phyloP scores from a whole-genome alignment of 306 rosid species.

The Cucurbita argyrosperma region DNA sequence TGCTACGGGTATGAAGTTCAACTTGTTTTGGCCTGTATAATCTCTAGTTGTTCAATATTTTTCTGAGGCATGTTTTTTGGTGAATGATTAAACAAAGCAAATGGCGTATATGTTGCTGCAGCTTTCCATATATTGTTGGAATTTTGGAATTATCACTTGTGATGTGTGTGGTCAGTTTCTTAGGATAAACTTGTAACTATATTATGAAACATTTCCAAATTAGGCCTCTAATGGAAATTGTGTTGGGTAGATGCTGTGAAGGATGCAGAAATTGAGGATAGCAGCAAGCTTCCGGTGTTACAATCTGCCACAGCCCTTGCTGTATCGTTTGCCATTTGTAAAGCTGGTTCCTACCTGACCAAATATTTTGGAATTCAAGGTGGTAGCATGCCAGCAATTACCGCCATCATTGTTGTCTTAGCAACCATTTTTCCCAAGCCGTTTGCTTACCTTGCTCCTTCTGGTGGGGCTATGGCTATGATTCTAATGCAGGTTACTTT shows the following conservation, averaged over 20 bases:
- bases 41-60: neutral
- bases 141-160: neutral
- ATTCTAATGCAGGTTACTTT: constrained; percentile 28
- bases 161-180: neutral
- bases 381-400: constrained; percentile 33
- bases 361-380: constrained; percentile 30
- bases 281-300: constrained; percentile 21
- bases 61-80: neutral
- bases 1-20: constrained; percentile 14
- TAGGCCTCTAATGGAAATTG: constrained; percentile 4
- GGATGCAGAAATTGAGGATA: constrained; percentile 10
- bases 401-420: constrained; percentile 26
- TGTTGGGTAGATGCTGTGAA: constrained; percentile 11
- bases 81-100: no score
- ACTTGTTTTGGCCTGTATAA: neutral
- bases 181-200: neutral
- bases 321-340: constrained; percentile 32
- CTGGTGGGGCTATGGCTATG: constrained; percentile 39
- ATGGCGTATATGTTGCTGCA: neutral
- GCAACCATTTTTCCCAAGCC: constrained; percentile 27
- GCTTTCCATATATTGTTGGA: neutral
- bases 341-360: constrained; percentile 22
- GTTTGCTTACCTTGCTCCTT: constrained; percentile 30
- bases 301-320: constrained; percentile 27
- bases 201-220: neutral